Conservation (phyloP, 2,329 filamentous ascomycete species). For the Huntiella decipiens region DNA sequence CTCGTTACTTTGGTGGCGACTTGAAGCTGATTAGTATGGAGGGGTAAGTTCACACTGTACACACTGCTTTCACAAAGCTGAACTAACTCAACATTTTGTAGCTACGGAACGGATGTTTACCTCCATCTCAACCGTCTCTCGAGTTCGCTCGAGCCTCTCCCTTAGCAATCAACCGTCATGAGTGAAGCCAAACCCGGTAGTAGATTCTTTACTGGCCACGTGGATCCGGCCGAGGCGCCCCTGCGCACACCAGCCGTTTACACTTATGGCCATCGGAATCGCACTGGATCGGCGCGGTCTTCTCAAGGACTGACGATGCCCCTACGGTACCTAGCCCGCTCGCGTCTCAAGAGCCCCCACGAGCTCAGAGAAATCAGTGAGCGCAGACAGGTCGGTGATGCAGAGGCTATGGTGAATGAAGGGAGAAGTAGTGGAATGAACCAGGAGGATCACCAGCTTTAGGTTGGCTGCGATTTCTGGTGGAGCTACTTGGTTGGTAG, state of each 20-base stretch:
- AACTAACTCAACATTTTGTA: constrained; percentile 19
- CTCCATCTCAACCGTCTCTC: constrained; percentile 91
- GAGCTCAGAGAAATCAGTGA: constrained; percentile 55
- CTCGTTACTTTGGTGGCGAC: constrained; percentile 92
- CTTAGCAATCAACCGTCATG: constrained; percentile 87
- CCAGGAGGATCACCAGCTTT: constrained; percentile 20
- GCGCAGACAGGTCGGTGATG: constrained; percentile 78
- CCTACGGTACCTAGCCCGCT: constrained; percentile 39
- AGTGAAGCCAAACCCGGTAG: constrained; percentile 30
- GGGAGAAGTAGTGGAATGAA: constrained; percentile 15
- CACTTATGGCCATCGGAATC: constrained; percentile 11
- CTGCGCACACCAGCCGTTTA: constrained; percentile 17
- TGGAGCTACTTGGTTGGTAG: background rate
- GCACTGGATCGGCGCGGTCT: constrained; percentile 15
- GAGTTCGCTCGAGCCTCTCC: constrained; percentile 85
- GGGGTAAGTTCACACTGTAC: constrained; percentile 42
- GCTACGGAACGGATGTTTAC: constrained; percentile 96
- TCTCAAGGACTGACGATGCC: constrained; percentile 49
- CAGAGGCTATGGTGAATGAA: constrained; percentile 53
- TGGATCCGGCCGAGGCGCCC: constrained; percentile 22
- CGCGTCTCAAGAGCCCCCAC: constrained; percentile 36
- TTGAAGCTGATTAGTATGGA: constrained; percentile 98
- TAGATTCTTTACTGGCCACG: constrained; percentile 8
- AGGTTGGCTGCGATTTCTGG: constrained; percentile 11
- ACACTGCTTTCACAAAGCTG: background rate